phyloP scores from a whole-genome alignment of 2,329 filamentous ascomycete species.

The Cladosporium sp. region DNA sequence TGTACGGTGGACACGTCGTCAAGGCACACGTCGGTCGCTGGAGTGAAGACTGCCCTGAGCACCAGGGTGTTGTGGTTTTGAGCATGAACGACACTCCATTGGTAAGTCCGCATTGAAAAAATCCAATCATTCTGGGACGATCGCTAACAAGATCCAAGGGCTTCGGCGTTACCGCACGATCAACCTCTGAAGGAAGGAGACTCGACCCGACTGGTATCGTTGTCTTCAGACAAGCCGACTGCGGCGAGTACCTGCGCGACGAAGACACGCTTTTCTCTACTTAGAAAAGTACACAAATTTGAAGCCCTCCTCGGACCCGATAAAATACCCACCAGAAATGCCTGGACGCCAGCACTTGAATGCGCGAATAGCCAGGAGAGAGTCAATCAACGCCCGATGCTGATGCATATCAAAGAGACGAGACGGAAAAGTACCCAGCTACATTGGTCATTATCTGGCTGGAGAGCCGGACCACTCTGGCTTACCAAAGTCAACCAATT shows the following conservation, averaged over 20 bases:
- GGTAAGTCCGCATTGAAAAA: conserved; percentile 35
- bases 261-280: conserved; percentile 63
- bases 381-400: background rate
- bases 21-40: conserved; percentile 78
- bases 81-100: conserved; percentile 85
- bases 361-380: background rate
- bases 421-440: background rate
- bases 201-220: conserved; percentile 87
- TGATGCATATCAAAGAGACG: background rate
- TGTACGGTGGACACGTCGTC: conserved; percentile 89
- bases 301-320: background rate
- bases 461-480: background rate
- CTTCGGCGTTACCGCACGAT: conserved; percentile 87
- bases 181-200: conserved; percentile 75
- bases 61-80: conserved; percentile 85
- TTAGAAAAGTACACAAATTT: conserved; percentile 10
- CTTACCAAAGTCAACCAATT: background rate
- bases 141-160: conserved; percentile 51
- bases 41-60: conserved; percentile 89
- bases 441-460: background rate
- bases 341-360: background rate
- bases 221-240: conserved; percentile 87
- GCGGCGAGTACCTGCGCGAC: conserved; percentile 90
- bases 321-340: background rate
- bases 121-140: background rate